Evolutionary conservation across 1,139 yeast genomes (phyloP), one percentile per base, ranked within the genome.

Genomic region (Suhomyces anneliseae): DNA sequence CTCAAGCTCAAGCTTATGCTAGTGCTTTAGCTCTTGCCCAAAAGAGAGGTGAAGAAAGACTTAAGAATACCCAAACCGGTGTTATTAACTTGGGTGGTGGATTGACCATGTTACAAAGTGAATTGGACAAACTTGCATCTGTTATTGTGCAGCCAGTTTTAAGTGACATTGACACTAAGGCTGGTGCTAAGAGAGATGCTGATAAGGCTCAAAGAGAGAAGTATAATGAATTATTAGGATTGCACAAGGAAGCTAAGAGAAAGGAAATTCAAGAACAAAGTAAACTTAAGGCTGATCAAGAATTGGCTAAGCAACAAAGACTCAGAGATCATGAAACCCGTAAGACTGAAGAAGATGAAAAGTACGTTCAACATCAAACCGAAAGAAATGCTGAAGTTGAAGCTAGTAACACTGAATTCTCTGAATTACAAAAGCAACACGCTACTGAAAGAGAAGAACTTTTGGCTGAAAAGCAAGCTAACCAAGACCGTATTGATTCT

Each of bases 1-100:
- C 68, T 42, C 73, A 74, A 55, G 80, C 79, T 32, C 73, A 70
- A 50, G 60, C 65, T 46, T 75, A 75, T 55, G 78, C 79, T 43
- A 61, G 64, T 52, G 80, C 80, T 1, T 69, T 75, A 49, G 79
- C 85, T 8, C 69, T 87, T 56, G 97, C 97, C 2, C 88, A 87
- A 62, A 78, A 79, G 57, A 80, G 82, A 54, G 70, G 79, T 48
- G 78, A 78, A 47, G 83, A 79, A 57, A 76, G 90, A 57, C 61
- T 80, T 48, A 78, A 72, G 47, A 62, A 55, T 46, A 60, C 68
- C 54, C 67, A 70, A 47, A 59, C 67, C 40, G 90, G 89, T 42
- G 77, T 85, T 61, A 76, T 90, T 57, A 79, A 90, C 60, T 71
- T 92, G 54, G 99, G 99, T 52, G 97, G 96, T 55, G 98, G 98